A percentile compares a stretch with the other conserved stretches of the same genome.
These are phyloP conservation scores for Aplosporella prunicola DNA, from an alignment of 2,329 filamentous ascomycete species.

Conservation along the genomic window DNA sequence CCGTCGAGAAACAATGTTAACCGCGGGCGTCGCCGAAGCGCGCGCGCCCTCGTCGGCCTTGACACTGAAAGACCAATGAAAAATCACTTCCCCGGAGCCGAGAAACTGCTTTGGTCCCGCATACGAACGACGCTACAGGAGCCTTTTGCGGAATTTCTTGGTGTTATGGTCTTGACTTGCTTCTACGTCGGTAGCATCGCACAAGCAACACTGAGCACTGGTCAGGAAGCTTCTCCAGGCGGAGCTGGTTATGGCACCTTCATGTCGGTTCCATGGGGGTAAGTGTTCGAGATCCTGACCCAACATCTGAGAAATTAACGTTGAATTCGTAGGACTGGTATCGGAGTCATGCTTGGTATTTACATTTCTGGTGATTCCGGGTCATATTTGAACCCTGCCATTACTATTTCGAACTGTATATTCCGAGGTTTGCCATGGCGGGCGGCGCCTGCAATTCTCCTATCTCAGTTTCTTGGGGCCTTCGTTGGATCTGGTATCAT, in stretches of 20 bases:
- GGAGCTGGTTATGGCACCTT: conserved; percentile 26
- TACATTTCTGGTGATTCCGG: conserved; percentile 53
- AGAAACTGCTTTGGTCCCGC: background rate
- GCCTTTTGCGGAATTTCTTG: conserved; percentile 58
- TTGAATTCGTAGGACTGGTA: conserved; percentile 12
- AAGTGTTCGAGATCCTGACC: background rate
- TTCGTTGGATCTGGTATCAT: conserved; percentile 42
- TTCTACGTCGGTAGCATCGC: conserved; percentile 65
- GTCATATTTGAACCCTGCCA: conserved; percentile 50
- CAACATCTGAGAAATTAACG: background rate
- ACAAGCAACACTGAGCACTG: conserved; percentile 51
- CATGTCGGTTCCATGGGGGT: conserved; percentile 25
- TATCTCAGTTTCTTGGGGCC: conserved; percentile 44
- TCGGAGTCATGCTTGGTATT: conserved; percentile 33
- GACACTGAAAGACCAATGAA: background rate
- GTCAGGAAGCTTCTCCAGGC: conserved; percentile 20
- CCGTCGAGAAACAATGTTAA: no score
- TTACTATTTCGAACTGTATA: conserved; percentile 36
- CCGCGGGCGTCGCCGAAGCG: background rate
- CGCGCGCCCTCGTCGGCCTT: background rate
- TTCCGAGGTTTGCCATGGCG: conserved; percentile 53
- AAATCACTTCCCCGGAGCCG: background rate
- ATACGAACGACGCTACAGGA: conserved; percentile 34
- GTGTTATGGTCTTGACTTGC: conserved; percentile 57
- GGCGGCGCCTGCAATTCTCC: conserved; percentile 42